Percentiles rank a stretch among this genome's conserved stretches.
Evolutionary conservation across 2,329 filamentous ascomycete species (phyloP).

Genomic region (Neoscytalidium dimidiatum): DNA sequence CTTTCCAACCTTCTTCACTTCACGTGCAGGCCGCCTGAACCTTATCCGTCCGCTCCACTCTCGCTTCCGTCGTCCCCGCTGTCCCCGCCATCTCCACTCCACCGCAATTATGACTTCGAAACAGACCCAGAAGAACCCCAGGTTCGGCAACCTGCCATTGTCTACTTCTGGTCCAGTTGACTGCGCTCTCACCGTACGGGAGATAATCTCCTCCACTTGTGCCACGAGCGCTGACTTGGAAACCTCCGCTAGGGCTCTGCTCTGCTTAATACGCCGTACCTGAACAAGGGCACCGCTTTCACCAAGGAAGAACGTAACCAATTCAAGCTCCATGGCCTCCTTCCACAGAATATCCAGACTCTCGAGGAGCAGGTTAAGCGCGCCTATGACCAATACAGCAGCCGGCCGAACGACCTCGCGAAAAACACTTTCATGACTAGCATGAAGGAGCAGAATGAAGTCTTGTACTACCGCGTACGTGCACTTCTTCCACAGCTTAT

Average conservation of each 20-base stretch:
- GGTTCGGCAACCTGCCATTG: constrained; percentile 41
- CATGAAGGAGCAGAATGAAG: constrained; percentile 81
- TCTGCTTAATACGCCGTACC: constrained; percentile 65
- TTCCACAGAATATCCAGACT: constrained; percentile 72
- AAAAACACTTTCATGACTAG: constrained; percentile 90
- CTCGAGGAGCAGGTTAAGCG: constrained; percentile 75
- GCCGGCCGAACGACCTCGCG: constrained; percentile 63
- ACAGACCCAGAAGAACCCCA: constrained; percentile 30
- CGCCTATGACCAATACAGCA: constrained; percentile 78
- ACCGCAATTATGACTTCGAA: constrained; percentile 8
- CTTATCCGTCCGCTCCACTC: background rate
- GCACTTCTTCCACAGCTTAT: too few relatives aligned
- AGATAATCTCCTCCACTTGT: background rate
- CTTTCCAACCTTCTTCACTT: background rate
- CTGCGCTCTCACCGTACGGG: constrained; percentile 40
- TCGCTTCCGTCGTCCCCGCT: background rate
- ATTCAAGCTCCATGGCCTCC: constrained; percentile 72
- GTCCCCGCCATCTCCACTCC: background rate
- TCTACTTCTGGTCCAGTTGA: constrained; percentile 45
- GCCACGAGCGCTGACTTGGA: background rate
- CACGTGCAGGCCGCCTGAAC: background rate
- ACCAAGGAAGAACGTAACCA: constrained; percentile 65
- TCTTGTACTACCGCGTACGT: constrained; percentile 73
- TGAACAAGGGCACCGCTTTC: constrained; percentile 86
- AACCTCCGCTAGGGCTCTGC: constrained; percentile 39